Evolutionary conservation across 2,329 filamentous ascomycete genomes (phyloP), one percentile per base, ranked within the genome.

Genomic region (Penicillium sp.): DNA sequence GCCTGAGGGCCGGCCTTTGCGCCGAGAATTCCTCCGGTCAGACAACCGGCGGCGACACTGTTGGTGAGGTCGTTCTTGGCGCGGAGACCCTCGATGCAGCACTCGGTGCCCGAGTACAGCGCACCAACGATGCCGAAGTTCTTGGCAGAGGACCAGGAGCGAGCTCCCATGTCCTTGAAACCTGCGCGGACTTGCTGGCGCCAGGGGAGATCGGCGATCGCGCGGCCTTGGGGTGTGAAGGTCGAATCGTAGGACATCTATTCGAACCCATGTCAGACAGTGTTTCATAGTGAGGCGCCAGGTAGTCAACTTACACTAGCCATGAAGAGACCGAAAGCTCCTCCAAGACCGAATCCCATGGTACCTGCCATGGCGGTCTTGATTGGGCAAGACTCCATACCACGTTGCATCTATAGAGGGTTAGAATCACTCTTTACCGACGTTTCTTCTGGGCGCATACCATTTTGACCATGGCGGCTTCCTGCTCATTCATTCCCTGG

Each of bases 201-300:
- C 60, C 93, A 82, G 27, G 94, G 92, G 18, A 99, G 85, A 60
- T 83, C 78, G 56, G 81, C 74, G 62, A 86, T 77, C 56, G 80
- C 79, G 52, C 76, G 75, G n/a, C 79, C 75, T 67, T 81, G 76
- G 65, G 80, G 74, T 36, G 81, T 88, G 76, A 92, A 88, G 55
- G 93, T 90, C 0, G 92, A 97, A 73, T 99, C 94, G 83, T 99
- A 99, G 76, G 91, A 89, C 94, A 99, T 99, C 91, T 96, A 59
- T 40, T 40, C 32, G 47, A 49, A 38, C 11, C 18, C 36, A 31
- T 8, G 13, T 47, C 3, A 46, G 51, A 52, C 18, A 13, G 8
- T 11, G 2, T 42, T 21, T 5, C 31, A 24, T 16, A 29, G 22
- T 49, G 11, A 27, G 8, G 21, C 16, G 42, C 29, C n/a, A 22